Evolutionary conservation across 805 yeast genomes (phyloP), one percentile per base, ranked within the genome.

Genomic region (Hanseniaspora lindneri): DNA sequence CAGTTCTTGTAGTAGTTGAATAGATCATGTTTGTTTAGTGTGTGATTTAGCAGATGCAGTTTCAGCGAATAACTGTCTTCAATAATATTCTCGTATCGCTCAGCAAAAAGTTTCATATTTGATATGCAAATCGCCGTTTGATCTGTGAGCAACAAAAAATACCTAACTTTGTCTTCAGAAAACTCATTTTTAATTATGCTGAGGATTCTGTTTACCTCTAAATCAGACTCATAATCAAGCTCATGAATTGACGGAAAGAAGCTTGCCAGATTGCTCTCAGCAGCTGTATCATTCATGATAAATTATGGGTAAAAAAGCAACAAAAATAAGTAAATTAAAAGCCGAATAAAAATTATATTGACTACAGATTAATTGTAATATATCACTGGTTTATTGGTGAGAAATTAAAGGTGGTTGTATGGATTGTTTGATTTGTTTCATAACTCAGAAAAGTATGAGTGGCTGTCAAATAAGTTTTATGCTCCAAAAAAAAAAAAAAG

Each of bases 81-180:
- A 25, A 46, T 24, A 5, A 27, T 20, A 1, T 23, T 24, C 14
- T 39, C 43, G 28, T 28, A 20, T 25, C 25, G 27, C 20, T 39
- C 36, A 14, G 36, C 41, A 25, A 46, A 46, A 13, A 46, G 33
- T 23, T 39, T 46, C 49, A 46, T 46, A 35, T 46, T 46, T 4
- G 49, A 46, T 29, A 46, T 46, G 23, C 43, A 46, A 10, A 46
- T 46, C 8, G 49, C 49, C 14, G 36, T 41, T 32, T 46, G 49
- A 30, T 46, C 49, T 5, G 49, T 46, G 17, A 46, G 13, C 2
- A 36, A 39, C 16, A 46, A 17, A 32, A 46, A 46, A 16, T 37
- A 30, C 8, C 32, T 29, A 5, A 27, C 25, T 10, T 33, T 40
- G 33, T 46, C 36, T 4, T 39, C 20, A 4, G 19, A 11, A 24